Base-by-base conservation (phyloP, 768 basidiomycete genomes). In the Hygrophorus pudorinus region DNA sequence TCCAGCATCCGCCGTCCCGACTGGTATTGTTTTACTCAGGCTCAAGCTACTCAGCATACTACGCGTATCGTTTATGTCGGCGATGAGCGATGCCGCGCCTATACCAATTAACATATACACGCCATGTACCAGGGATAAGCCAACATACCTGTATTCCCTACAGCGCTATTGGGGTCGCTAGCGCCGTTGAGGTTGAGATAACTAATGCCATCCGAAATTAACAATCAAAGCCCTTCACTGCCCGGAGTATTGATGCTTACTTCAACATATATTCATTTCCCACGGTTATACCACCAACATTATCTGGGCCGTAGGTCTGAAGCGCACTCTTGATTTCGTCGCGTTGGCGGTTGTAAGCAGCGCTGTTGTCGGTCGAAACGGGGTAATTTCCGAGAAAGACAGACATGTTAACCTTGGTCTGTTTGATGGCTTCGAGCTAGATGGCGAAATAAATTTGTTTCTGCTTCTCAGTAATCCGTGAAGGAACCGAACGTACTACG, bases 251-350 rank as follows among this genome's bases (percentile, higher is more conserved):
- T 35, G 14, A 33, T 6, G 64, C 72, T 2, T 38, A 83, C 79
- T 91, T 77, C 39, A 92, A 71, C 57, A 90, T 86, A 58, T 77
- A 89, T 63, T 94, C 91, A 57, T 96, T 94, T 28, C 94, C 92
- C 28, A 96, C 92, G 10, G 84, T 92, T 31, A 97, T 56, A 7
- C 94, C 94, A 0, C 65, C 66, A 42, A 97, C 75, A 53, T 91
- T 61, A 47, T 74, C 74, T 2, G 76, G 73, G 27, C 93, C 93
- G 57, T 81, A 97, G 1, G 75, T 79, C 57, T 82, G 58, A 43
- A 97, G 64, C 7, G 83, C 90, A 2, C 67, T 58, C 50, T 79
- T 63, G 45, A 92, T 76, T n/a, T 64, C 60, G 48, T 74, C 71
- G 16, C 74, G 75, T 60, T 99, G 94, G 31, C 84, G 76, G 0